Base-by-base conservation (phyloP, 1,284 basidiomycete species). In the Ustilago xerochloae region DNA sequence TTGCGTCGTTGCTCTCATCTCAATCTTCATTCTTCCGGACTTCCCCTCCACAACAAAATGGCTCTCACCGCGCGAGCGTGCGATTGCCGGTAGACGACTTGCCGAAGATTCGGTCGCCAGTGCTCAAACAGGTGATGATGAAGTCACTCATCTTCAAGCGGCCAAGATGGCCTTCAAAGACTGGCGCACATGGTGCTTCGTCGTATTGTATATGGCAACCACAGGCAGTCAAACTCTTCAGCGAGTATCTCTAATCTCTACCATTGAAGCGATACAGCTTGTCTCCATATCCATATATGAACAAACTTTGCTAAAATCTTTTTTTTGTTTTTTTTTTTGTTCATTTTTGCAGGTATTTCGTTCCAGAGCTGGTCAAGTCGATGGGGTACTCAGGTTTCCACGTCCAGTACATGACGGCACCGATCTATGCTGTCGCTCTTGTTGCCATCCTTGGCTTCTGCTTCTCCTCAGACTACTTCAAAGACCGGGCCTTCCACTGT, bases 401-500 rank as follows among this genome's bases (percentile, higher is more conserved):
- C 24, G 43, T 52, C 13, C 36, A 52, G 49, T 83, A 56, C 38
- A 53, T 59, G 38, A 64, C 70, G 18, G 62, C 57, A 2, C 70
- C 70, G 10, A 56, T 58, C 47, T 73, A 73, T 28, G 53, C 59
- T 6, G 45, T 55, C 20, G 70, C 70, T 16, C 51, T 72, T 24
- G 52, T 67, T 16, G 45, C 51, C 2, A 59, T 54, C 24, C 46
- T 74, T 4, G 41, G 7, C 26, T 57, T 75, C 48, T 84, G 84
- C 24, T 80, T 74, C 47, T 51, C 82, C 3, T 84, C 86, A 0
- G 84, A 84, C 57, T 69, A 83, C 48, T 78, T 83, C 50, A 59
- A 76, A 22, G 86, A 86, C 68, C 85, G 87, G 46, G 81, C 82
- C 0, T 75, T 82, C 56, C 85, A 85, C 67, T 83, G 86, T 63